phyloP scores from a whole-genome alignment of 768 basidiomycete species.

The Cyclocybe aegerita region DNA sequence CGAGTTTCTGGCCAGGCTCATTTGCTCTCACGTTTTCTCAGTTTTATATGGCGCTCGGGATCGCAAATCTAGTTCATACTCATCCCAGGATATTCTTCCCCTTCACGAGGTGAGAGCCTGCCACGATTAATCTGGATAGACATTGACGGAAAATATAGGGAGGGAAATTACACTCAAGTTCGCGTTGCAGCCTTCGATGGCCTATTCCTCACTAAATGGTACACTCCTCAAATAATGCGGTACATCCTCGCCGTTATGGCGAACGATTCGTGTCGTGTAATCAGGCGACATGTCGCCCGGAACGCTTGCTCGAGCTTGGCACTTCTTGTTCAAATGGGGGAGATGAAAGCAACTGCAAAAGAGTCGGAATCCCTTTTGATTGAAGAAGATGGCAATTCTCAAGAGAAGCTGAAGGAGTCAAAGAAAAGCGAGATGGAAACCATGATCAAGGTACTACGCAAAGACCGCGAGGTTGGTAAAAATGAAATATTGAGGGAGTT shows the following conservation, averaged over 20 bases:
- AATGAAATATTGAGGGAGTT: conserved; percentile 77
- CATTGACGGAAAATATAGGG: conserved; percentile 45
- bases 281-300: conserved; percentile 86
- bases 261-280: conserved; percentile 76
- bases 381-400: conserved; percentile 79
- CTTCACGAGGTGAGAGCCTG: conserved; percentile 67
- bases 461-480: conserved; percentile 83
- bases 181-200: conserved; percentile 94
- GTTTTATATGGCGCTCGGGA: conserved; percentile 79
- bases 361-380: conserved; percentile 78
- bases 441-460: conserved; percentile 84
- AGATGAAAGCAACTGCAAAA: conserved; percentile 76
- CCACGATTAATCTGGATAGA: neutral
- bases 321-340: conserved; percentile 84
- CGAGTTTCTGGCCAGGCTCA: neutral
- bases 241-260: conserved; percentile 88
- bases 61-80: conserved; percentile 76
- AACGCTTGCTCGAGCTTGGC: conserved; percentile 86
- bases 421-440: conserved; percentile 83
- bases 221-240: conserved; percentile 77
- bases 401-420: conserved; percentile 68
- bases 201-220: conserved; percentile 87
- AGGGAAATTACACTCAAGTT: conserved; percentile 92
- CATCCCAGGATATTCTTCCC: conserved; percentile 81
- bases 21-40: conserved; percentile 24